These are phyloP conservation scores for Cairneyella variabilis DNA, from an alignment of 495 filamentous ascomycete species.

Conservation along the genomic window DNA sequence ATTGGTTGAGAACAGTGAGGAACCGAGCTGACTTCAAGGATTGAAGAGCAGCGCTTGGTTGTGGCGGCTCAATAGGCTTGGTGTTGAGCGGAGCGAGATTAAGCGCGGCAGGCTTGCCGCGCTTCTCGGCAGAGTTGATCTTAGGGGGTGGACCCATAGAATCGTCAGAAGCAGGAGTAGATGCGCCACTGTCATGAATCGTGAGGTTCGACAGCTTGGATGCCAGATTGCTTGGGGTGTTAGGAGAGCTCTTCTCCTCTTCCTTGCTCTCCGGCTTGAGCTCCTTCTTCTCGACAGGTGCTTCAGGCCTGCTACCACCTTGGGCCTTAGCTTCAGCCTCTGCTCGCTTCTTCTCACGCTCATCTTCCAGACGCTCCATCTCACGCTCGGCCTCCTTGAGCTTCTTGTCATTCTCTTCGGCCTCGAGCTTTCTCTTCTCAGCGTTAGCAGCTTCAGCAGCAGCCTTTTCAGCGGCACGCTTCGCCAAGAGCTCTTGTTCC, in stretches of 20 bases:
- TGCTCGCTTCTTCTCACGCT: constrained; percentile 44
- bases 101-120: constrained; percentile 70
- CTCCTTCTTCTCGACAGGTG: constrained; percentile 28
- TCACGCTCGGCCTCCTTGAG: constrained; percentile 47
- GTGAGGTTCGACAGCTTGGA: constrained; percentile 41
- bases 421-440: constrained; percentile 50
- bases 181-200: constrained; percentile 36
- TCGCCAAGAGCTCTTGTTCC: constrained; percentile 42
- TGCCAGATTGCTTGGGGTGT: constrained; percentile 34
- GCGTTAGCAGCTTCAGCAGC: constrained; percentile 57
- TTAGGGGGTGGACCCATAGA: constrained; percentile 53
- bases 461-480: constrained; percentile 56
- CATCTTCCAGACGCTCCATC: constrained; percentile 54
- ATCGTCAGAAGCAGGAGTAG: constrained; percentile 46
- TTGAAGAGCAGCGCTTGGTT: constrained; percentile 89
- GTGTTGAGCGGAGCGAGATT: constrained; percentile 73
- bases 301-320: constrained; percentile 12
- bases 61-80: constrained; percentile 78
- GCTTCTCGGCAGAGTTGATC: constrained; percentile 47
- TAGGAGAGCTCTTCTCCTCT: constrained; percentile 26
- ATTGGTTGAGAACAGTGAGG: constrained; percentile 49
- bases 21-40: constrained; percentile 84
- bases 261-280: constrained; percentile 22
- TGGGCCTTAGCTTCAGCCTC: constrained; percentile 25
- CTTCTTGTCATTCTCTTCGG: constrained; percentile 56